Evolutionary conservation across 306 rosid species (phyloP).

Genomic region (Cyamopsis tetragonoloba): DNA sequence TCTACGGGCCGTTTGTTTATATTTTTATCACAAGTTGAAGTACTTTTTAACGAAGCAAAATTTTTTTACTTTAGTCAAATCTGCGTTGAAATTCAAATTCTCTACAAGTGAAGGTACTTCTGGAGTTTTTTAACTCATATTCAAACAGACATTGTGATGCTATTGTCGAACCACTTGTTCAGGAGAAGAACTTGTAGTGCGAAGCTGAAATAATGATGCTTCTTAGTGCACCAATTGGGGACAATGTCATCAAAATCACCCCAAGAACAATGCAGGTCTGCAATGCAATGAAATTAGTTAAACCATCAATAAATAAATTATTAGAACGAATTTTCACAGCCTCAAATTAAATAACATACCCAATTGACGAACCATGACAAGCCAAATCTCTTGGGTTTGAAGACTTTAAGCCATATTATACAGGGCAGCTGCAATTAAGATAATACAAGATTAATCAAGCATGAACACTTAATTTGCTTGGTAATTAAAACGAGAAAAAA

Average conservation of each 20-base stretch:
- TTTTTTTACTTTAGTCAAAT: too few species aligned
- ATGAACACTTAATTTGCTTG: background rate
- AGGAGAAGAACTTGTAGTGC: constrained; percentile 66
- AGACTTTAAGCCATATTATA: constrained; percentile 64
- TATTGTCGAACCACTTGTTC: background rate
- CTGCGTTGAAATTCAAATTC: too few species aligned
- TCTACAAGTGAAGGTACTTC: too few species aligned
- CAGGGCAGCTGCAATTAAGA: constrained; percentile 67
- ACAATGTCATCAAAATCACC: constrained; percentile 44
- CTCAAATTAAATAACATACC: constrained; percentile 36
- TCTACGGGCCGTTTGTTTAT: too few species aligned
- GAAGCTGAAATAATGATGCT: constrained; percentile 48
- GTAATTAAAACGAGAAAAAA: background rate
- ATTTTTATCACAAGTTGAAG: too few species aligned
- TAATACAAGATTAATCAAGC: background rate
- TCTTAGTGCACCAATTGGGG: constrained; percentile 79
- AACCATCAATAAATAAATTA: background rate
- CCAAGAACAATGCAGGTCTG: constrained; percentile 77
- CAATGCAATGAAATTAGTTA: background rate
- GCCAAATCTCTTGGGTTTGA: constrained; percentile 57
- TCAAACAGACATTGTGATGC: too few species aligned
- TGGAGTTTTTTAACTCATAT: too few species aligned
- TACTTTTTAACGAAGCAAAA: too few species aligned
- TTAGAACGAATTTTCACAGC: background rate
- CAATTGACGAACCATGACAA: constrained; percentile 67